Evolutionary conservation across 2,329 filamentous ascomycete genomes (phyloP).

Genomic region (Diaporthe ilicicola): DNA sequence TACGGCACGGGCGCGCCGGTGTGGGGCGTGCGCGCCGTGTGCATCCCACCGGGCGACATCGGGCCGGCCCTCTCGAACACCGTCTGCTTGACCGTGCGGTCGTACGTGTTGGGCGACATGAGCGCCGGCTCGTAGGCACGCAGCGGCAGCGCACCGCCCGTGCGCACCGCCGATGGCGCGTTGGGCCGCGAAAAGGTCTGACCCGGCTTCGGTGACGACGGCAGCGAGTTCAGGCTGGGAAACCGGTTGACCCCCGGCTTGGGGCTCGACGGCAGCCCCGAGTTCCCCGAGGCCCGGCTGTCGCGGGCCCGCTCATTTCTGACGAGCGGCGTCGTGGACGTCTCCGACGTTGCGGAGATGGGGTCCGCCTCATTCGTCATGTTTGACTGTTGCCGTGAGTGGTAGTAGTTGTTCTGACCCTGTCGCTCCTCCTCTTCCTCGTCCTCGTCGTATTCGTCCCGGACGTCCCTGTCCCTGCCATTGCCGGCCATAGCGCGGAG

Average conservation of each 20-base stretch:
- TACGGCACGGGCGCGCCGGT: constrained; percentile 73
- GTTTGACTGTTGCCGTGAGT: constrained; percentile 50
- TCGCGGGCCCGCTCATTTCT: constrained; percentile 8
- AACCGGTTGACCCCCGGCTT: constrained; percentile 52
- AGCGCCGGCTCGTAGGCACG: constrained; percentile 69
- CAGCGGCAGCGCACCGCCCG: constrained; percentile 65
- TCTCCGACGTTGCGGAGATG: constrained; percentile 60
- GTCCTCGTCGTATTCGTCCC: constrained; percentile 23
- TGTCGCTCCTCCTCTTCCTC: constrained; percentile 28
- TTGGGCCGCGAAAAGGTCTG: constrained; percentile 59
- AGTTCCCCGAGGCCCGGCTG: constrained; percentile 41
- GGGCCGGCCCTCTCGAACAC: constrained; percentile 67
- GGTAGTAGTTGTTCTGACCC: constrained; percentile 31
- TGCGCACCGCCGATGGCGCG: constrained; percentile 63
- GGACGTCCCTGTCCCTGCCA: constrained; percentile 31
- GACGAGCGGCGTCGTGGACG: constrained; percentile 59
- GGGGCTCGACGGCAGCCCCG: constrained; percentile 61
- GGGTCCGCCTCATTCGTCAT: constrained; percentile 56
- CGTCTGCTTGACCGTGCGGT: constrained; percentile 66
- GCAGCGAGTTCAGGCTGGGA: constrained; percentile 57
- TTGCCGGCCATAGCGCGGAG: constrained; percentile 46
- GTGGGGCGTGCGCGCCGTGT: constrained; percentile 66
- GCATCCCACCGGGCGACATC: constrained; percentile 56
- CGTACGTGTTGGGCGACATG: constrained; percentile 55
- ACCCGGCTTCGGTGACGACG: constrained; percentile 57